Evolutionary conservation across 1,284 basidiomycete genomes (phyloP), one percentile per base, ranked within the genome.

Genomic region (Leccinum glutinopallens): DNA sequence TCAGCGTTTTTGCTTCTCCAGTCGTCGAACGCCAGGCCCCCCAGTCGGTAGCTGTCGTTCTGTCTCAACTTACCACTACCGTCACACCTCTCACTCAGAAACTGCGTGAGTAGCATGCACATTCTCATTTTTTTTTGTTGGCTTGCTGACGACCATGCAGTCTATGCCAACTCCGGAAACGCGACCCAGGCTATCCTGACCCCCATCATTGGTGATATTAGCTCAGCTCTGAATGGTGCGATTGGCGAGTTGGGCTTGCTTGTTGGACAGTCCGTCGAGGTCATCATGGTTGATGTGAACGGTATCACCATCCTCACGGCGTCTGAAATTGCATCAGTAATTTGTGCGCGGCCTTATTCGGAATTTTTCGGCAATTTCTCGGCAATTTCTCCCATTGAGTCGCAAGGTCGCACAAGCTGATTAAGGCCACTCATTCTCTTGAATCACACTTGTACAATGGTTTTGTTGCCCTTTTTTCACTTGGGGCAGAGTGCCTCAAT

Each of bases 81-180:
- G 49, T 67, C 2, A 58, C 46, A 3, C 65, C 69, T 25, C 63
- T 64, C 12, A 58, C 69, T 10, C 33, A 71, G 56, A 25, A 57
- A 53, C 2, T 71, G 53, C 56, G 69, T 69, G 51, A 59, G 69
- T 58, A 41, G 49, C 7, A 22, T 22, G 15, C 19, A 22, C 7
- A 2, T 15, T 29, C 19, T 55, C 9, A 12, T 46, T 32, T 56
- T 22, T 32, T 25, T 25, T 22, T n/a, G 51, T 59, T n/a, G 9
- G 2, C 17, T 49, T 54, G n/a, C 46, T 61, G 32, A 69, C 10
- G 8, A 62, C 41, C 33, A 41, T 56, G 10, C 51, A 71, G 68
- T 58, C 8, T 71, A 64, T 55, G 69, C 67, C 17, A 69, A 37
- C n/a, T 0, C 60, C 25, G 22, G 43, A 13, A 71, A 69, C 35